These are phyloP conservation scores for Pythium guiyangense DNA, from an alignment of 352 stramenopile species.

Conservation along the genomic window DNA sequence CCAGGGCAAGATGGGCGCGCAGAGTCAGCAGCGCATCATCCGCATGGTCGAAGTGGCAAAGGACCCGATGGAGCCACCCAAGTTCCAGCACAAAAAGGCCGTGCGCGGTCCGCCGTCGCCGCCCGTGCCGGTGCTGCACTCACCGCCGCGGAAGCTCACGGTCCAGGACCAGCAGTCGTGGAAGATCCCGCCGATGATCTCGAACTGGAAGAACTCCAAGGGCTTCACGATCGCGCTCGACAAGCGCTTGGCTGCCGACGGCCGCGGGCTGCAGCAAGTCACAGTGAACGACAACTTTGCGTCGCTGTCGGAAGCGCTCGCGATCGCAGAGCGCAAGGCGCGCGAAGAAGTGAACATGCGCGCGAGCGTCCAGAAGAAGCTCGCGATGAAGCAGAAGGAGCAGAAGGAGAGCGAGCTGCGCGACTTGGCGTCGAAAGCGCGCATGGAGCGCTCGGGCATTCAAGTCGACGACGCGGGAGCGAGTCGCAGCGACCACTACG, in stretches of 20 bases:
- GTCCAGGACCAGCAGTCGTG: conserved; percentile 94
- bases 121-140: conserved; percentile 91
- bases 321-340: conserved; percentile 97
- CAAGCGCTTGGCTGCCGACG: conserved; percentile 98
- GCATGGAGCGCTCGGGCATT: conserved; percentile 89
- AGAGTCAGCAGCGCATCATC: conserved; percentile 97
- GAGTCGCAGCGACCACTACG: conserved; percentile 17
- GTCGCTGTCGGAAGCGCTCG: conserved; percentile 94
- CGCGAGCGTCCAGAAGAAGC: conserved; percentile 84
- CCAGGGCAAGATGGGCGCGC: conserved; percentile 52
- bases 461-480: too few species aligned
- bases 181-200: conserved; percentile 99
- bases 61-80: conserved; percentile 99
- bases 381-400: conserved; percentile 92
- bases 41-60: conserved; percentile 98
- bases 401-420: conserved; percentile 95
- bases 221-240: conserved; percentile 99
- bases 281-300: conserved; percentile 99
- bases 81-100: conserved; percentile 98
- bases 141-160: conserved; percentile 90
- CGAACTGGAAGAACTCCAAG: conserved; percentile 99
- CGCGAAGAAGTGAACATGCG: conserved; percentile 96
- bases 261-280: conserved; percentile 92
- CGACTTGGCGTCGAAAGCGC: conserved; percentile 90
- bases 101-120: conserved; percentile 87